Percentiles rank a stretch among this genome's conserved stretches.
Evolutionary conservation across 257 asterid genomes (phyloP).

Genomic region (Galeopsis tetrahit): DNA sequence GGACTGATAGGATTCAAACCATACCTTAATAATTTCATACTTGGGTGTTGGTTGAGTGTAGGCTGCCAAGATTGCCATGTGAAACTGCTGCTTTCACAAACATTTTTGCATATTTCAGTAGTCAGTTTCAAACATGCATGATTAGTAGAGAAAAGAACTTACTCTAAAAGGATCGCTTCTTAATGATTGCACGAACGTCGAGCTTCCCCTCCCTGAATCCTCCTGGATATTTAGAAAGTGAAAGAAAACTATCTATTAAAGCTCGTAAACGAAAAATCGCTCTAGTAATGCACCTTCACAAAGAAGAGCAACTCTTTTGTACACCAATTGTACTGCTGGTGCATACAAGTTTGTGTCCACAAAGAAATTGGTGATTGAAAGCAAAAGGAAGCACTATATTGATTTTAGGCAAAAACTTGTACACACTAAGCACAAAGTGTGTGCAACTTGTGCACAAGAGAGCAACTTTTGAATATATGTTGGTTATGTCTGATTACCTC

Average conservation of each 20-base stretch:
- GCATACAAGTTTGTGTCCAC: not conserved
- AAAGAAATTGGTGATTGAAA: not conserved
- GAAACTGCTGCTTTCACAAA: conserved; percentile 58
- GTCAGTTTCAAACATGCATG: not conserved
- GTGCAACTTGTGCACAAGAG: not conserved
- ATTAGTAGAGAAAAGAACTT: conserved; percentile 33
- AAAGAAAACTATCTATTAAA: not conserved
- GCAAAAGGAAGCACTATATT: not conserved
- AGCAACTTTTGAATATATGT: not conserved
- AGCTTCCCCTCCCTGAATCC: conserved; percentile 52
- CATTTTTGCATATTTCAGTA: conserved; percentile 1
- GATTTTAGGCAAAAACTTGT: not conserved
- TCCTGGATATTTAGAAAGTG: conserved; percentile 43
- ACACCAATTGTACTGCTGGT: too few species aligned
- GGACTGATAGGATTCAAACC: not conserved
- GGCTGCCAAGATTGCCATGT: conserved; percentile 75
- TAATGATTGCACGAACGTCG: conserved; percentile 70
- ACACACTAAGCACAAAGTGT: not conserved
- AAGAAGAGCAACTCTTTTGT: not conserved
- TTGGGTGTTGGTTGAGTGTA: conserved; percentile 52
- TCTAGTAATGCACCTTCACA: conserved; percentile 3
- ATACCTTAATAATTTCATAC: conserved; percentile 69
- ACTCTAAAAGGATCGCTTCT: conserved; percentile 88
- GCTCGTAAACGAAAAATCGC: not conserved
- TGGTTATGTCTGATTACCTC: conserved; percentile 48